Percentiles rank a stretch among this genome's conserved stretches.
Conservation (phyloP, 208 protist species). For the Crithidia expoeki region DNA sequence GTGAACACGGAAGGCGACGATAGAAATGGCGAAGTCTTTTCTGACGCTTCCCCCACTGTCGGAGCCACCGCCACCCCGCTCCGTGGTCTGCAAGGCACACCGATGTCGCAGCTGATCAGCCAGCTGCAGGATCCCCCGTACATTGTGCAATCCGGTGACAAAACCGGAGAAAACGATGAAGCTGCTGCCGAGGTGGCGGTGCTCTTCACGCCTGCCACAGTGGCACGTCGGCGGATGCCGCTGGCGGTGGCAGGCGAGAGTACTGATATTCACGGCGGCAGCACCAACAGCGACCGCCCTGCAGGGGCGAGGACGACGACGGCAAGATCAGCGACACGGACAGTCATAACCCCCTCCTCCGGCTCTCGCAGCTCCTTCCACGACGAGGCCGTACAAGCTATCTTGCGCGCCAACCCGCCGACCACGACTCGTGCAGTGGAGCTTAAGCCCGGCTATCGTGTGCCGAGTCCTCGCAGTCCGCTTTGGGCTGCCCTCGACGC, state of each 20-base stretch:
- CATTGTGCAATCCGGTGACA: conserved; percentile 1
- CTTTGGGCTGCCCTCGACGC: conserved; percentile 56
- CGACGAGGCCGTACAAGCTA: conserved; percentile 40
- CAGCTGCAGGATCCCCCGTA: conserved; percentile 23
- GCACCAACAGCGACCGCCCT: too few relatives aligned
- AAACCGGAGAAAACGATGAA: not conserved
- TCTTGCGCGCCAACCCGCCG: conserved; percentile 48
- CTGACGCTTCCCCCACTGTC: conserved; percentile 6
- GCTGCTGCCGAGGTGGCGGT: not conserved
- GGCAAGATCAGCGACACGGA: not conserved
- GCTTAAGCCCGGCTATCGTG: conserved; percentile 42
- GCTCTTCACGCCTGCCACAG: conserved; percentile 32
- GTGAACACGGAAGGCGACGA: not conserved
- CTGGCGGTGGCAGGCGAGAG: not conserved
- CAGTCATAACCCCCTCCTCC: conserved; percentile 13
- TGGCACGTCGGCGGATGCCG: conserved; percentile 25
- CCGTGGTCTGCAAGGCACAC: conserved; percentile 20
- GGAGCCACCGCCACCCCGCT: conserved; percentile 6
- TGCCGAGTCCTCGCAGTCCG: conserved; percentile 64
- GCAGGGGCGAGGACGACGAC: not conserved
- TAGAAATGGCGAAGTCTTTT: conserved; percentile 8
- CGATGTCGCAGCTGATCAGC: conserved; percentile 33
- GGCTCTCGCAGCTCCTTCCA: conserved; percentile 30
- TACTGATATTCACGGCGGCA: not conserved
- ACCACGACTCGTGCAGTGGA: conserved; percentile 60